Base-by-base conservation (phyloP, 306 rosid species). In the Acmispon strigosus region DNA sequence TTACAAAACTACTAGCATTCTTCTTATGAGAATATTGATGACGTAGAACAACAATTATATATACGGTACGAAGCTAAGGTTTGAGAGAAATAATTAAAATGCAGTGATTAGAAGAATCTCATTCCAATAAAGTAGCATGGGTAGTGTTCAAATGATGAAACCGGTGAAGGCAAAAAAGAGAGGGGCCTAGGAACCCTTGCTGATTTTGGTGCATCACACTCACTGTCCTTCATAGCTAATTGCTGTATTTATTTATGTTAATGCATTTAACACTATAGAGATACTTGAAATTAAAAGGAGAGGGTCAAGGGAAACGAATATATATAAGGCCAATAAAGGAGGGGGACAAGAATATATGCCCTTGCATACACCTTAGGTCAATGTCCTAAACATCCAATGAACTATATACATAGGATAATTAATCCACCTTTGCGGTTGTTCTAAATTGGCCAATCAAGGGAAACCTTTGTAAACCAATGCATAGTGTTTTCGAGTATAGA, bases 311-410 rank as follows among this genome's bases (percentile, higher is more conserved):
- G 22, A 73, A 44, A 52, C 3, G 66, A 76, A 76, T 76, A 76
- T 59, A 57, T 27, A 41, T 65, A 39, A 72, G 49, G 58, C 18
- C 43, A 41, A 34, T 53, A 63, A 51, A 56, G 70, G 56, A 22
- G 44, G 73, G 77, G 66, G 81, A 79, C 80, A 81, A 75, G 88
- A 86, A 83, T 89, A 80, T 84, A 75, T 88, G 72, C 81, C 41
- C 76, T 51, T 9, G 0, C 59, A n/a, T n/a, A 66, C 75, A 60
- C 77, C n/a, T 56, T 60, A 49, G 67, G 73, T 75, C 53, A 52
- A 52, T 69, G 80, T 37, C 82, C 84, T 59, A 27, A 78, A 79
- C 84, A 65, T 75, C 27, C 16, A 78, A 47, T 81, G 66, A n/a
- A n/a, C n/a, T n/a, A n/a, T n/a, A n/a, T n/a, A 2, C 32, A 27